Conservation (phyloP, 805 yeast genomes). For the Kodamaea nitidulidarum region DNA sequence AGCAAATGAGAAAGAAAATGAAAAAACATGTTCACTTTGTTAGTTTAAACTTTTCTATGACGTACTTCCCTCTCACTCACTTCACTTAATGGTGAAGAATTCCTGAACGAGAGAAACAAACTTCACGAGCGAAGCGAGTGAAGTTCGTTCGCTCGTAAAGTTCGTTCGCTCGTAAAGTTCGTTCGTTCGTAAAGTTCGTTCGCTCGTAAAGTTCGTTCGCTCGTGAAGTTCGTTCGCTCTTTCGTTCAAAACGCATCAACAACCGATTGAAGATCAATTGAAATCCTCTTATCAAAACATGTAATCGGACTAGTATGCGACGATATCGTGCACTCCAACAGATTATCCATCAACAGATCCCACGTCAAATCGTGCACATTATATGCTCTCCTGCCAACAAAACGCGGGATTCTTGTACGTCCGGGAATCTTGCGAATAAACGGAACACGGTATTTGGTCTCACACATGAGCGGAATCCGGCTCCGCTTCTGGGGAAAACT, state of each 20-base stretch:
- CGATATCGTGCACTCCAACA: conserved; percentile 3
- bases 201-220: too few species aligned
- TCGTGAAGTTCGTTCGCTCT: too few species aligned
- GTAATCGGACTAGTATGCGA: conserved; percentile 7
- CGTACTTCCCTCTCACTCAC: too few species aligned
- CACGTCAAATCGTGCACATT: conserved; percentile 12
- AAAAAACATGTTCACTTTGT: too few species aligned
- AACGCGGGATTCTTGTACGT: conserved; percentile 24
- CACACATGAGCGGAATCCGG: conserved; percentile 23
- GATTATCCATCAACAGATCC: conserved; percentile 9
- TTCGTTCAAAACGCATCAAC: conserved; percentile 6
- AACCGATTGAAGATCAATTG: conserved; percentile 6
- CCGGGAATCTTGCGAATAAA: conserved; percentile 20
- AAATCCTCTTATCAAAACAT: conserved; percentile 6
- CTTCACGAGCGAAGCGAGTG: too few species aligned
- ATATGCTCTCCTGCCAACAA: conserved; percentile 27
- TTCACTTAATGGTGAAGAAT: too few species aligned
- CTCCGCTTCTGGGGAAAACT: conserved; percentile 12
- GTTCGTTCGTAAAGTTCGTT: too few species aligned
- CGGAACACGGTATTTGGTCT: conserved; percentile 17
- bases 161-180: too few species aligned
- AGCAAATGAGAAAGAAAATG: too few species aligned
- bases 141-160: too few species aligned
- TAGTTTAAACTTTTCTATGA: too few species aligned
- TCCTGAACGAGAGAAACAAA: too few species aligned